A percentile compares a stretch with the other conserved stretches of the same genome.
These are phyloP conservation scores for Neofusicoccum umdonicola DNA, from an alignment of 2,329 filamentous ascomycete species.

Conservation along the genomic window DNA sequence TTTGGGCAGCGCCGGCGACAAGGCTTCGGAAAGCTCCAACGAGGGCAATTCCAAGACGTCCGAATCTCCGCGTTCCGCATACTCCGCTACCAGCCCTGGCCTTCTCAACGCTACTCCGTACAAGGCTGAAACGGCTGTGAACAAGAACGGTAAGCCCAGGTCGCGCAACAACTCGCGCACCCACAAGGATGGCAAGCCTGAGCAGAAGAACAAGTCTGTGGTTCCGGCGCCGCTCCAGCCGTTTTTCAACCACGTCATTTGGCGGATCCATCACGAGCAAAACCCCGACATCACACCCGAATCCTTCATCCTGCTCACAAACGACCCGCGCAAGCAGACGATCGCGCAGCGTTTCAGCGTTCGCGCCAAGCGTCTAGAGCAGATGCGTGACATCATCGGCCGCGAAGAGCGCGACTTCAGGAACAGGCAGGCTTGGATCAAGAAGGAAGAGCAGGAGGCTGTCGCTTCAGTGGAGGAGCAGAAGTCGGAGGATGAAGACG, in stretches of 20 bases:
- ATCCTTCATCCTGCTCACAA: conserved; percentile 52
- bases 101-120: conserved; percentile 32
- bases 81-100: conserved; percentile 32
- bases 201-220: conserved; percentile 28
- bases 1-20: conserved; percentile 31
- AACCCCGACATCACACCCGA: conserved; percentile 48
- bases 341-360: conserved; percentile 52
- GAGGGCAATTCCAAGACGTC: conserved; percentile 41
- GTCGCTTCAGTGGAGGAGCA: neutral
- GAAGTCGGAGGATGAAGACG: conserved; percentile 35
- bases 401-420: conserved; percentile 50
- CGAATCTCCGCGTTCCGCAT: conserved; percentile 39
- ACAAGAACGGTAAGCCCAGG: neutral
- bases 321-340: conserved; percentile 45
- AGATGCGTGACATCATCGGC: conserved; percentile 48
- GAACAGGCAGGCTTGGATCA: conserved; percentile 38
- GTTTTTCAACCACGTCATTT: conserved; percentile 52
- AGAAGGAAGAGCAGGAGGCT: conserved; percentile 34
- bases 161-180: conserved; percentile 4
- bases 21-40: conserved; percentile 44
- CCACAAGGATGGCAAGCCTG: neutral
- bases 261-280: conserved; percentile 50
- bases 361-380: conserved; percentile 49
- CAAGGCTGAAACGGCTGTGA: conserved; percentile 23
- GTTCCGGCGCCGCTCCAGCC: conserved; percentile 44